These are phyloP conservation scores for Trichoderma guizhouense DNA, from an alignment of 2,329 filamentous ascomycete species.

Conservation along the genomic window DNA sequence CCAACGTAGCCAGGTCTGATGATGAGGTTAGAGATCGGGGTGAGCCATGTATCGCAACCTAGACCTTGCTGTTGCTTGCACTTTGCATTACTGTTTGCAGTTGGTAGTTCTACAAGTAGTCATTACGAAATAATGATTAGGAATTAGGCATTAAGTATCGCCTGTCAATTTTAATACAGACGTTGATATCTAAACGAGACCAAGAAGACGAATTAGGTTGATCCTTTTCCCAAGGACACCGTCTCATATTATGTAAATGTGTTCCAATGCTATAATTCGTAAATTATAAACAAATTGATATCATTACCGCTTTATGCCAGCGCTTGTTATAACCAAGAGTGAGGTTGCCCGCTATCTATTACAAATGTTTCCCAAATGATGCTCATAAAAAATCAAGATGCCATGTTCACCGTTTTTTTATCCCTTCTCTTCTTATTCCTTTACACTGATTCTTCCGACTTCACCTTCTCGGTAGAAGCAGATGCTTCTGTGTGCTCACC, in stretches of 20 bases:
- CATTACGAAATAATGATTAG: conserved; percentile 2
- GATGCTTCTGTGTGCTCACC: not conserved
- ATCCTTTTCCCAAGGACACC: not conserved
- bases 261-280: not conserved
- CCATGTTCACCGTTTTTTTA: not conserved
- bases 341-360: conserved; percentile 10
- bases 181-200: not conserved
- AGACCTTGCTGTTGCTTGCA: not conserved
- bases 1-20: not conserved
- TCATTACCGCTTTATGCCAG: not conserved
- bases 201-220: not conserved
- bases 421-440: not conserved
- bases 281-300: conserved; percentile 1
- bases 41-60: not conserved
- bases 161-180: not conserved
- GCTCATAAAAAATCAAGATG: conserved; percentile 3
- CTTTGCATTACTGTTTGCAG: not conserved
- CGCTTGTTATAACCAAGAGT: not conserved
- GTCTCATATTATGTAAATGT: not conserved
- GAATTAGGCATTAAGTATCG: not conserved
- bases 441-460: not conserved
- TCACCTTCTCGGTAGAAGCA: conserved; percentile 2
- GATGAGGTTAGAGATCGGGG: not conserved
- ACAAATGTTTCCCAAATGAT: not conserved
- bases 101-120: not conserved